phyloP scores from a whole-genome alignment of 805 yeast species.

The Pichia rugopelliculosa region DNA sequence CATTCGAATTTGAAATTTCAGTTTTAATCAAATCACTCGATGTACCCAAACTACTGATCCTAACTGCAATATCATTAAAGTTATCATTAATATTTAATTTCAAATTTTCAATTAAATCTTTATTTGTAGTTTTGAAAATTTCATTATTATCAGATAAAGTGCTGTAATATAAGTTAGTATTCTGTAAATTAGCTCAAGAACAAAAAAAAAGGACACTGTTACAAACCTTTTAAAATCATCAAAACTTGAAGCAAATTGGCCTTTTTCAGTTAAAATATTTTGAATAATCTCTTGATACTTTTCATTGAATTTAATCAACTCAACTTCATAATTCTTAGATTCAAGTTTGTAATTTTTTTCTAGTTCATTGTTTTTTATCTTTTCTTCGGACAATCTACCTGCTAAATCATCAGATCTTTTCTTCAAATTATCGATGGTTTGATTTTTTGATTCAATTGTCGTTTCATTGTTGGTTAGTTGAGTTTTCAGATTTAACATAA shows the following conservation, averaged over 20 bases:
- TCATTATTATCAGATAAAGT: neutral
- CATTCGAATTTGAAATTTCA: neutral
- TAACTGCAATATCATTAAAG: conserved; percentile 1
- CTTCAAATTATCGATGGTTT: conserved; percentile 28
- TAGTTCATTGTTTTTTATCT: conserved; percentile 29
- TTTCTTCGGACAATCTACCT: conserved; percentile 42
- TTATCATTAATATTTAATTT: neutral
- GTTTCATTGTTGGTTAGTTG: conserved; percentile 9
- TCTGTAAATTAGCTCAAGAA: neutral
- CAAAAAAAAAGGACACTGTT: neutral
- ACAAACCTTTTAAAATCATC: neutral
- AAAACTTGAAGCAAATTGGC: neutral
- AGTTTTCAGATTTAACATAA: conserved; percentile 14
- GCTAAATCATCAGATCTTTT: conserved; percentile 35
- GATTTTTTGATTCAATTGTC: conserved; percentile 9
- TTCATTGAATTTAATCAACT: conserved; percentile 9
- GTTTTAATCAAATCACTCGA: neutral
- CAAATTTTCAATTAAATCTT: neutral
- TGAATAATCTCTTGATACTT: neutral
- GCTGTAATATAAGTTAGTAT: conserved; percentile 1
- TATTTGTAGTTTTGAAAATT: neutral
- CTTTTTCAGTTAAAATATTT: neutral
- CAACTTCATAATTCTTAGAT: conserved; percentile 8
- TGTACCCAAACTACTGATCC: neutral
- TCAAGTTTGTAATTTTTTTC: conserved; percentile 15